Evolutionary conservation across 768 basidiomycete species (phyloP), one percentile per base, ranked within the genome.

Genomic region (Mycena venus): DNA sequence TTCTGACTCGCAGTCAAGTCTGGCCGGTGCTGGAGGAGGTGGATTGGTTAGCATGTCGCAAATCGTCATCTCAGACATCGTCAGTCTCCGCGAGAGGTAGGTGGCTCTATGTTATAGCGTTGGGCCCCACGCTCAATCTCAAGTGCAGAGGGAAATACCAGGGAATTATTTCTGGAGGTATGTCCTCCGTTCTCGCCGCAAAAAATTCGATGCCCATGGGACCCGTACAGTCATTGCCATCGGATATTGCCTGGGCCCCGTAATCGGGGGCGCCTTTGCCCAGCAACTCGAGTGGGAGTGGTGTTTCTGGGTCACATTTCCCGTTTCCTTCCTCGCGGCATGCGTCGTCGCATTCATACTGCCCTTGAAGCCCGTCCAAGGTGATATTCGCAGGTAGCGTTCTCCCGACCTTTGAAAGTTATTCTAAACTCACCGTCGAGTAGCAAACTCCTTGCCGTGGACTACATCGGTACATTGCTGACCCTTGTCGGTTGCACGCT

Each of bases 11-110:
- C 15, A 15, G 25, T 38, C 21, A 25, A 70, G 73, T 17, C 79
- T 94, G 29, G 90, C 92, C 44, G 93, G 93, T 40, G 88, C 90
- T 3, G 93, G 94, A 10, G 93, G 93, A 71, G 93, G 93, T 15
- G 91, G 91, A 6, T 90, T 94, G 68, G 84, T 92, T 34, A 92
- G 92, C 73, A 88, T 94, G 83, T 84, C 87, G 29, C 92, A 94
- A 81, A 93, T 94, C 40, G 87, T 94, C 70, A 0, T n/a, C n/a
- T n/a, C n/a, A n/a, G n/a, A n/a, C n/a, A n/a, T n/a, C n/a, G n/a
- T n/a, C n/a, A n/a, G n/a, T n/a, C n/a, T n/a, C n/a, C n/a, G n/a
- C n/a, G n/a, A n/a, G n/a, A n/a, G n/a, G n/a, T n/a, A n/a, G n/a
- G n/a, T n/a, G n/a, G n/a, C n/a, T n/a, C n/a, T n/a, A n/a, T n/a